These are phyloP conservation scores for Sequoiadendron giganteum DNA, from an alignment of 75 land plant species.

Conservation along the genomic window DNA sequence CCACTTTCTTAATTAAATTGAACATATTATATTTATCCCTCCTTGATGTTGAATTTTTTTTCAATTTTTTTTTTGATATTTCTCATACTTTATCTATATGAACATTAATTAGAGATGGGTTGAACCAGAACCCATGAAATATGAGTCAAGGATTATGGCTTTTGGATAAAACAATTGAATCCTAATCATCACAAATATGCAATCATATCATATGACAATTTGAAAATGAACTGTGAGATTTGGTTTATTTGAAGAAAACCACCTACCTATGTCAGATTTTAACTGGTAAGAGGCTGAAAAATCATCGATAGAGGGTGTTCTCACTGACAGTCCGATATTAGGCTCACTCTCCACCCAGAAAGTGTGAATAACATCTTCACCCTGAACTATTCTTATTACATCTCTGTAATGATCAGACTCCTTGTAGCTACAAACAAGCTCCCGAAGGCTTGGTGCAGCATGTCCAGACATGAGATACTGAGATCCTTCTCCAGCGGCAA, in stretches of 20 bases:
- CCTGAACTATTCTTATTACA: constrained; percentile 29
- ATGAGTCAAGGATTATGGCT: too few species aligned
- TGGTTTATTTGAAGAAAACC: not conserved
- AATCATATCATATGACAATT: not conserved
- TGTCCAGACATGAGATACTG: constrained; percentile 20
- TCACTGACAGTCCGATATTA: constrained; percentile 19
- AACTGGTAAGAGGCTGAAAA: not conserved
- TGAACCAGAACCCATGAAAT: too few species aligned
- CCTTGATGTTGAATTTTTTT: too few species aligned
- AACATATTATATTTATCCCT: not conserved
- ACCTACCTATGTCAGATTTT: constrained; percentile 12
- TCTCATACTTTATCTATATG: not conserved
- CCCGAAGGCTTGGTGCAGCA: constrained; percentile 16
- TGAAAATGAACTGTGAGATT: not conserved
- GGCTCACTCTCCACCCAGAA: constrained; percentile 33
- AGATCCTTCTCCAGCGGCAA: constrained; percentile 37
- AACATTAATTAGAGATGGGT: not conserved
- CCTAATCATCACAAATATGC: not conserved
- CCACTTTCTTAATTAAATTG: not conserved
- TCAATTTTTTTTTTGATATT: not conserved
- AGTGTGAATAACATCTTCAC: constrained; percentile 20
- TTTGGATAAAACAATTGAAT: too few species aligned
- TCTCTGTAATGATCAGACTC: constrained; percentile 38
- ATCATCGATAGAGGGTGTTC: constrained; percentile 16
- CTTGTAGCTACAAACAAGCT: constrained; percentile 22